phyloP scores from a whole-genome alignment of 2,329 filamentous ascomycete genomes.

The Fusarium lateritium region DNA sequence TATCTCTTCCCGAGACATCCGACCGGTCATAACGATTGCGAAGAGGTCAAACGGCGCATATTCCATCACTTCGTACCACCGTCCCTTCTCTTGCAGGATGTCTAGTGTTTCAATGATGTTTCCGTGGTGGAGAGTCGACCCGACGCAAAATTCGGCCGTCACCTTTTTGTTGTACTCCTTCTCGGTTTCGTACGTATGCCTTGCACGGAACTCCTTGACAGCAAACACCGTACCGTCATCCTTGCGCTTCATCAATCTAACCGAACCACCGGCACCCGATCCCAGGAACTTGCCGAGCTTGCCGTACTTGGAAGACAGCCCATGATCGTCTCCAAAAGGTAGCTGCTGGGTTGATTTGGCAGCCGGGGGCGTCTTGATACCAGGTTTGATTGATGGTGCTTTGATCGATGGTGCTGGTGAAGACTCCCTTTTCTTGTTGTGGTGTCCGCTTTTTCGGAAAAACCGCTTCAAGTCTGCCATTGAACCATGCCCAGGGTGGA shows the following conservation, averaged over 20 bases:
- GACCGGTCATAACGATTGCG: slow-evolving; percentile 98
- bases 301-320: slow-evolving; percentile 90
- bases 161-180: slow-evolving; percentile 98
- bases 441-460: slow-evolving; percentile 82
- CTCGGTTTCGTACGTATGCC: slow-evolving; percentile 93
- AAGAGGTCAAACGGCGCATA: slow-evolving; percentile 97
- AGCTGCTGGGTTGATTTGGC: slow-evolving; percentile 72
- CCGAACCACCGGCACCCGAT: slow-evolving; percentile 93
- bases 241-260: slow-evolving; percentile 92
- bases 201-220: slow-evolving; percentile 95
- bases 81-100: slow-evolving; percentile 92
- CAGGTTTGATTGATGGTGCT: slow-evolving; percentile 64
- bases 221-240: slow-evolving; percentile 95
- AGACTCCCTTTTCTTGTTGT: slow-evolving; percentile 78
- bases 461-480: slow-evolving; percentile 98
- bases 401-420: slow-evolving; percentile 70
- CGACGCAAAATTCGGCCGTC: slow-evolving; percentile 98
- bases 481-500: slow-evolving; percentile 73
- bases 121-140: slow-evolving; percentile 95
- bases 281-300: slow-evolving; percentile 96
- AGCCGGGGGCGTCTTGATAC: slow-evolving; percentile 63
- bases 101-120: slow-evolving; percentile 99
- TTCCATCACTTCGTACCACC: slow-evolving; percentile 99
- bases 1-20: slow-evolving; percentile 93
- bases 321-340: slow-evolving; percentile 95